Base-by-base conservation (phyloP, 129 eudicot genomes). In the Centaurea solstitialis region DNA sequence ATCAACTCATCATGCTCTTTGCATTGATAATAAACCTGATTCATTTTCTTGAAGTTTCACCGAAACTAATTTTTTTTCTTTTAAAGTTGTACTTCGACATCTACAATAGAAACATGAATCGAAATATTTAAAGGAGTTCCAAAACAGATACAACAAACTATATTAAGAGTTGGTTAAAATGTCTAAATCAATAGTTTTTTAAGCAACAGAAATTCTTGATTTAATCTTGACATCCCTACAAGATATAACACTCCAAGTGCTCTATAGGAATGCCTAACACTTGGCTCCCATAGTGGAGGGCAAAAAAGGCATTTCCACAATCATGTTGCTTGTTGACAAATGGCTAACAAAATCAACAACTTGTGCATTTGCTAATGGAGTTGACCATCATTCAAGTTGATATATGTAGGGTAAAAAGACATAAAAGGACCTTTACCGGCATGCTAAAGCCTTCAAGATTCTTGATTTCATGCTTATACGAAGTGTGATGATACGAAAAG, bases 281-380 rank as follows among this genome's bases (percentile, higher is more conserved):
- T 87, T 83, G 87, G 81, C 80, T 87, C 76, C 84, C 90, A 84
- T 53, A 68, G 61, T 83, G 85, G 88, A 85, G 84, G 88, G 86
- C 86, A 81, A 68, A 84, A 84, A 72, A 77, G 81, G 85, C 20
- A 81, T 64, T 76, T 77, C 76, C 4, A 38, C 61, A 69, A 87
- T 84, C 67, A 87, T 87, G 72, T 18, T 87, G 90, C 70, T 81
- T 84, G 83, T 84, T 81, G 83, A 80, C 84, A 77, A 76, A 73
- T 67, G 83, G 0, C 24, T 62, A 67, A 33, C 73, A 74, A 67
- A 65, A 75, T 84, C 70, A 67, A 77, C 78, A 61, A 74, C 82
- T 69, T 74, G 64, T 76, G 83, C 83, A 81, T 65, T 78, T 64
- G 80, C 75, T 77, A 85, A 81, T 85, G 88, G 83, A 77, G 86